These are phyloP conservation scores for Physcia stellaris DNA, from an alignment of 495 filamentous ascomycete species.

Conservation along the genomic window DNA sequence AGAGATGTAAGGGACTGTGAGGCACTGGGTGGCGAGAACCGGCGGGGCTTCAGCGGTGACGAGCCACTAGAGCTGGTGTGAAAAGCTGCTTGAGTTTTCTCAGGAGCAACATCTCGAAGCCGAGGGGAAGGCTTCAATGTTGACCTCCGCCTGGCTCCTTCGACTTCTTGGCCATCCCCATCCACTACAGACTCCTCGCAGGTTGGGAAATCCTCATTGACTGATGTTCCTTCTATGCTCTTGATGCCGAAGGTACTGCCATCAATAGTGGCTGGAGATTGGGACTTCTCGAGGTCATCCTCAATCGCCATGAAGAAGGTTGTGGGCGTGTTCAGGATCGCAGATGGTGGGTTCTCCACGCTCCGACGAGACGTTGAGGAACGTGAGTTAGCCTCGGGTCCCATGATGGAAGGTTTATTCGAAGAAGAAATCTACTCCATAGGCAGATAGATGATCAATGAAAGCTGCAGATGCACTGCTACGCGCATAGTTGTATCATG, in stretches of 20 bases:
- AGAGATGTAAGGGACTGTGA: slow-evolving; percentile 35
- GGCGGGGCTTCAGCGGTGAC: slow-evolving; percentile 10
- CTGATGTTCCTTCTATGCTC: slow-evolving; percentile 45
- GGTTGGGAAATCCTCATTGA: slow-evolving; percentile 11
- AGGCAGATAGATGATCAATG: too few relatives aligned
- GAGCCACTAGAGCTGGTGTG: not conserved
- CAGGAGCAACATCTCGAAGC: slow-evolving; percentile 16
- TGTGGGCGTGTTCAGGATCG: too few relatives aligned
- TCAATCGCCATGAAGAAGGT: slow-evolving; percentile 30
- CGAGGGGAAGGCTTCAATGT: slow-evolving; percentile 22
- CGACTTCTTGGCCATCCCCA: slow-evolving; percentile 16
- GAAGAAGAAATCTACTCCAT: too few relatives aligned
- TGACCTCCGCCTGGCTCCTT: slow-evolving; percentile 19
- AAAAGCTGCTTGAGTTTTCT: slow-evolving; percentile 1
- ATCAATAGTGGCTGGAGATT: slow-evolving; percentile 9
- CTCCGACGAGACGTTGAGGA: too few relatives aligned
- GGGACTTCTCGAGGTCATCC: slow-evolving; percentile 16
- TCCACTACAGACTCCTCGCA: slow-evolving; percentile 18
- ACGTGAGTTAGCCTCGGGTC: too few relatives aligned
- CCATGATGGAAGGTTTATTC: too few relatives aligned
- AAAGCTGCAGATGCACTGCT: too few relatives aligned
- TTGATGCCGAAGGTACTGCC: slow-evolving; percentile 49
- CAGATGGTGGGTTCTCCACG: too few relatives aligned
- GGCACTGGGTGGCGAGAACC: slow-evolving; percentile 15
- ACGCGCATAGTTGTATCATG: too few relatives aligned